phyloP scores from a whole-genome alignment of 371 early-diverging fungal genomes.

The Rhizopus sp. region DNA sequence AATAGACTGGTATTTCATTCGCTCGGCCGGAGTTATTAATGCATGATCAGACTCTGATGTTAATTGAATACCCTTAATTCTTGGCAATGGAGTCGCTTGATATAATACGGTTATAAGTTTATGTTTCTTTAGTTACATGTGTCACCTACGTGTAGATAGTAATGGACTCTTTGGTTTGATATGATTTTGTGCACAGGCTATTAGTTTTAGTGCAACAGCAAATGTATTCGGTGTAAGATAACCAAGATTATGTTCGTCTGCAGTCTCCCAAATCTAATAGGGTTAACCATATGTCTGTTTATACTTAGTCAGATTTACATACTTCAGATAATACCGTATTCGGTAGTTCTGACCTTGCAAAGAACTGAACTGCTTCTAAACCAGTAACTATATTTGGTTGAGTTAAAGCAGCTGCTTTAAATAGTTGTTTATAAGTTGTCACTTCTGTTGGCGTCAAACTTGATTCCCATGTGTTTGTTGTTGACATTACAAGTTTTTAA shows the following conservation, averaged over 20 bases:
- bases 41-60: neutral
- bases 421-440: constrained; percentile 61
- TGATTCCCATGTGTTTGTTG: constrained; percentile 27
- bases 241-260: constrained; percentile 33
- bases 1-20: constrained; percentile 21
- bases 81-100: constrained; percentile 44
- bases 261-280: constrained; percentile 35
- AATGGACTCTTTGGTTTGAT: constrained; percentile 24
- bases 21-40: constrained; percentile 19
- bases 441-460: constrained; percentile 62
- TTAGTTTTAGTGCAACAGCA: constrained; percentile 35
- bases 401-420: constrained; percentile 60
- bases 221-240: constrained; percentile 32
- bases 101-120: neutral
- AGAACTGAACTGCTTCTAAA: constrained; percentile 73
- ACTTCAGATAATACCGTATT: constrained; percentile 67
- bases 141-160: constrained; percentile 30
- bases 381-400: constrained; percentile 66
- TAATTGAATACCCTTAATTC: constrained; percentile 42
- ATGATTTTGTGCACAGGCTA: constrained; percentile 36
- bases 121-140: constrained; percentile 2
- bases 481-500: constrained; percentile 4
- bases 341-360: constrained; percentile 73
- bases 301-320: constrained; percentile 11
- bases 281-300: neutral